Base-by-base conservation (phyloP, 441 rosid genomes). In the Jatropha multifida region DNA sequence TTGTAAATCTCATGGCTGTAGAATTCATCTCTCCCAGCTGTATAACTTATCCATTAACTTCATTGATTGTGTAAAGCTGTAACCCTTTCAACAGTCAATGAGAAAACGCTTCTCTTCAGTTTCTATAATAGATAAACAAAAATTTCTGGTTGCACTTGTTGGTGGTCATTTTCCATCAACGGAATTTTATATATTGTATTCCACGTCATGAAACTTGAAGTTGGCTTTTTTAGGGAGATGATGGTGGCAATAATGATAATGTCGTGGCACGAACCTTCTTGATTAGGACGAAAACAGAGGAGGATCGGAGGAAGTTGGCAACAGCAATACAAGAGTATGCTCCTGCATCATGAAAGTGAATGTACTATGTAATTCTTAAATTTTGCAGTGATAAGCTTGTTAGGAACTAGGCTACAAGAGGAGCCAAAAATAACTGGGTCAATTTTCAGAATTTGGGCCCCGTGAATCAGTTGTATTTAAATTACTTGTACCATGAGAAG, bases 311-410 rank as follows among this genome's bases (percentile, higher is more conserved):
- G 77, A 87, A 89, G 74, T 86, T 96, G 74, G 95, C 91, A 5
- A 74, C 93, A 11, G 90, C 90, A 7, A 96, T 96, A 80, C 87
- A 89, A 81, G 98, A 93, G 79, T 86, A 87, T 41, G 90, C 98
- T 27, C 98, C 99, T 46, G 86, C 84, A 13, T 90, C 87, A 0
- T 92, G 81, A 88, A 77, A 54, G 70, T 66, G 8, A 11, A 75
- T 41, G 59, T 54, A 51, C 20, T 59, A 65, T 46, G 14, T 18
- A 18, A 11, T 60, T 59, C 46, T 10, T 27, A 42, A 78, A 71
- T 81, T 79, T 74, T 83, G 81, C 82, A 41, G 62, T 54, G 64
- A 27, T 46, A 49, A 46, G 54, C 69, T 8, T 76, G 27, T 26
- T 70, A 64, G 75, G 75, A 68, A 71, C 68, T 18, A 40, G 77